Evolutionary conservation across 805 yeast genomes (phyloP), one percentile per base, ranked within the genome.

Genomic region (Myxozyma mucilagina): DNA sequence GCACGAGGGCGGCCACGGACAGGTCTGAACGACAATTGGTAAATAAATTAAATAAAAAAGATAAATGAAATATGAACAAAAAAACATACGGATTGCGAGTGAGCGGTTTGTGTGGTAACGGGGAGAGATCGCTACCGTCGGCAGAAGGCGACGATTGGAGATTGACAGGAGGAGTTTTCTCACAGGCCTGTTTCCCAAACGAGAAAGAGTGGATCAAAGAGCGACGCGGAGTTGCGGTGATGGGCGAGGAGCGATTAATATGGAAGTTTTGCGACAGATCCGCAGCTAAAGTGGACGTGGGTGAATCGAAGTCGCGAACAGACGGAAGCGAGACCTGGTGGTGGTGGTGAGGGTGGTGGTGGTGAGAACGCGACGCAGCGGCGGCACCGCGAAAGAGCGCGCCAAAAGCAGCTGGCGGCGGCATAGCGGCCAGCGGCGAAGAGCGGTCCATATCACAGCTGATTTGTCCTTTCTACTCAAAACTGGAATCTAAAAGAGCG

Each of bases 261-360:
- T 70, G 74, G 62, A 74, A 74, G 64, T 74, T 74, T 64, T 71
- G 75, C 18, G 74, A 69, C 57, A 74, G 64, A 54, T 74, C 77
- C 2, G 76, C 75, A 1, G 76, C 75, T 57, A 74, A 61, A 1
- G 71, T 60, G n/a, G 73, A 59, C 9, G 76, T 66, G 20, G 75
- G 74, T 41, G 67, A 61, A 54, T 66, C 70, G 39, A 65, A 48
- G 53, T 61, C 69, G 47, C 57, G 51, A 13, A 57, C 50, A n/a
- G 60, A 47, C 3, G 65, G 65, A 55, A 59, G 35, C 20, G 65
- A 59, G 13, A 51, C 39, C 54, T 61, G 60, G 20, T 61, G 65
- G 20, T 43, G 11, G 52, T 59, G 63, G n/a, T 5, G 61, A 29
- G 13, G 57, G 45, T 1, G 50, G n/a, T n/a, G n/a, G n/a, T n/a